phyloP scores from a whole-genome alignment of 768 basidiomycete species.

The Phylloporus arenicola region DNA sequence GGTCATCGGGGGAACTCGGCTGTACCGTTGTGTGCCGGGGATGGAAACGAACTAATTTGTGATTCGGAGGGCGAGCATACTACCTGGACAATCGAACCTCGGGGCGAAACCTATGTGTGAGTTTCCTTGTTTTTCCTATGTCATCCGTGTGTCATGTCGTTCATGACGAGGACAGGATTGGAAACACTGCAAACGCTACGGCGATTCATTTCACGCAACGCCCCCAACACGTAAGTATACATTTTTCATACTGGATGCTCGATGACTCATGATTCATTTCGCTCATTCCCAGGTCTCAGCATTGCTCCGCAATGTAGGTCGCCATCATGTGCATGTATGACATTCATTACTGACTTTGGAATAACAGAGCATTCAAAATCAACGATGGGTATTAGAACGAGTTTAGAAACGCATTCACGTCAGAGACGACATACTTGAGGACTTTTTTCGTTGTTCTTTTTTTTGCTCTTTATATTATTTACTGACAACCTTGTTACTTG shows the following conservation, averaged over 20 bases:
- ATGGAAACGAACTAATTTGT: constrained; percentile 2
- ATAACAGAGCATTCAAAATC: constrained; percentile 5
- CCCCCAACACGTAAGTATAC: neutral
- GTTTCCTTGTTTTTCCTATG: neutral
- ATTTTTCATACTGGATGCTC: neutral
- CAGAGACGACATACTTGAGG: neutral
- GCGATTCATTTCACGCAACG: constrained; percentile 3
- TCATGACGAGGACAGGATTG: neutral
- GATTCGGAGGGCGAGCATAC: constrained; percentile 2
- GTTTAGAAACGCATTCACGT: neutral
- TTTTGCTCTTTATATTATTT: neutral
- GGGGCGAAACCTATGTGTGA: constrained; percentile 2
- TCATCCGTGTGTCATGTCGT: neutral
- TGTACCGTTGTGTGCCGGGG: neutral
- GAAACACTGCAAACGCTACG: constrained; percentile 8
- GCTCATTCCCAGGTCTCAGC: neutral
- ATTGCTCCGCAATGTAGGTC: neutral
- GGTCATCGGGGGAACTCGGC: constrained; percentile 1
- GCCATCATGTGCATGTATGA: neutral
- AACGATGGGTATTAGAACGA: constrained; percentile 11
- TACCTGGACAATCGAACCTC: constrained; percentile 1
- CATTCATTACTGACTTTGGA: neutral
- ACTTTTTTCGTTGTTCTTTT: neutral
- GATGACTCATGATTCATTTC: neutral
- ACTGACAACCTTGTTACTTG: neutral